Evolutionary conservation across 306 rosid species (phyloP).

Genomic region (Luffa acutangula): DNA sequence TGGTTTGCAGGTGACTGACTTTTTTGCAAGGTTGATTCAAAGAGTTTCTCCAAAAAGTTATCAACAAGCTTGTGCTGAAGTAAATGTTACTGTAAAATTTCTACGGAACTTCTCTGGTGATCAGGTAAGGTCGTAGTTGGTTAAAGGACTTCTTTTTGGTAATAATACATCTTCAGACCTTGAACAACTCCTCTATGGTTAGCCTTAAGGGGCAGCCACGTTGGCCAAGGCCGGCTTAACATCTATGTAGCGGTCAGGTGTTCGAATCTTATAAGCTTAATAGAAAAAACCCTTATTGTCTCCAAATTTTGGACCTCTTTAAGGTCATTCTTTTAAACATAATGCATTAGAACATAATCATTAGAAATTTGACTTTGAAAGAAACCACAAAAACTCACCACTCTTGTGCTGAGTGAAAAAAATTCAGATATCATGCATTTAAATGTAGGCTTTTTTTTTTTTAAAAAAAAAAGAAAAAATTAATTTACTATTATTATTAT

Average conservation of each 20-base stretch:
- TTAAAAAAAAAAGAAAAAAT: too few relatives aligned
- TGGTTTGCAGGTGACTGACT: conserved; percentile 62
- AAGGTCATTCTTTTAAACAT: not conserved
- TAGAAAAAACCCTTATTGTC: not conserved
- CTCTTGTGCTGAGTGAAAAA: not conserved
- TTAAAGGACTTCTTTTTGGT: not conserved
- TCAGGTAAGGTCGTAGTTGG: conserved; percentile 44
- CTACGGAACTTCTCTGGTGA: conserved; percentile 84
- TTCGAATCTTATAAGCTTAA: too few relatives aligned
- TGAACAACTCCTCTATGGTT: not conserved
- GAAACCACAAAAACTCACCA: not conserved
- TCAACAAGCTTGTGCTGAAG: conserved; percentile 82
- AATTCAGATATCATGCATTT: not conserved
- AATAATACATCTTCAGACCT: not conserved
- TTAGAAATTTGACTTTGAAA: not conserved
- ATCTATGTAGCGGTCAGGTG: not conserved
- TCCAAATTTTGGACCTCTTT: not conserved
- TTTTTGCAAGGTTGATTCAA: conserved; percentile 82
- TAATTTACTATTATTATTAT: not conserved
- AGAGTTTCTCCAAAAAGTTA: conserved; percentile 98
- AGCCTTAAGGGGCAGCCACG: not conserved
- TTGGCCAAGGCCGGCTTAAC: not conserved
- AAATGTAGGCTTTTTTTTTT: too few relatives aligned
- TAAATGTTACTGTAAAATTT: conserved; percentile 73
- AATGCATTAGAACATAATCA: not conserved